Evolutionary conservation across 306 rosid genomes (phyloP).

Genomic region (Calophaca sinica): DNA sequence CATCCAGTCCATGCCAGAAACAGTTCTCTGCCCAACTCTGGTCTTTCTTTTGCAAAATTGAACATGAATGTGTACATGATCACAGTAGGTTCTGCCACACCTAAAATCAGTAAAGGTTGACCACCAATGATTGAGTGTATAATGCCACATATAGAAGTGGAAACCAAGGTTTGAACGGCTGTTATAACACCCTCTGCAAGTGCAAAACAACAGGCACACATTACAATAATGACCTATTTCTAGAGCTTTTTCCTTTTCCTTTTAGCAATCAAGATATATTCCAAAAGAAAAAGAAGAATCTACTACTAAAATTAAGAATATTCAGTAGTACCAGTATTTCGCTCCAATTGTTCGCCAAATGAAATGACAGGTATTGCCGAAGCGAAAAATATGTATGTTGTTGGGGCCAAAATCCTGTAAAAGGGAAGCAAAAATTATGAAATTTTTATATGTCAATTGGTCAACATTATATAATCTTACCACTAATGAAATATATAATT

Average conservation of each 20-base stretch:
- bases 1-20: conserved; percentile 96
- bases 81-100: conserved; percentile 99
- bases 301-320: conserved; percentile 32
- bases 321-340: conserved; percentile 68
- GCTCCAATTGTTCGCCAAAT: conserved; percentile 82
- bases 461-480: conserved; percentile 13
- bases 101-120: conserved; percentile 88
- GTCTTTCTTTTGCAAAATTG: conserved; percentile 83
- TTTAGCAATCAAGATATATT: background rate
- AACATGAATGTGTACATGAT: conserved; percentile 97
- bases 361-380: conserved; percentile 89
- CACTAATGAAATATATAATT: background rate
- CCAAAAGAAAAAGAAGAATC: conserved; percentile 2
- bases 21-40: conserved; percentile 72
- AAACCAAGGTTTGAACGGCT: conserved; percentile 91
- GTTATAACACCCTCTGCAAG: conserved; percentile 83
- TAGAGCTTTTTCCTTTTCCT: background rate
- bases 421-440: conserved; percentile 13
- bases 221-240: background rate
- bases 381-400: conserved; percentile 87
- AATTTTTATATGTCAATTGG: background rate
- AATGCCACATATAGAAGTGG: conserved; percentile 88
- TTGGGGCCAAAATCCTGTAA: conserved; percentile 89
- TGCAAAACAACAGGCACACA: background rate
- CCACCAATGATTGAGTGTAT: conserved; percentile 93